These are phyloP conservation scores for Agastache rugosa DNA, from an alignment of 257 asterid species.

Conservation along the genomic window DNA sequence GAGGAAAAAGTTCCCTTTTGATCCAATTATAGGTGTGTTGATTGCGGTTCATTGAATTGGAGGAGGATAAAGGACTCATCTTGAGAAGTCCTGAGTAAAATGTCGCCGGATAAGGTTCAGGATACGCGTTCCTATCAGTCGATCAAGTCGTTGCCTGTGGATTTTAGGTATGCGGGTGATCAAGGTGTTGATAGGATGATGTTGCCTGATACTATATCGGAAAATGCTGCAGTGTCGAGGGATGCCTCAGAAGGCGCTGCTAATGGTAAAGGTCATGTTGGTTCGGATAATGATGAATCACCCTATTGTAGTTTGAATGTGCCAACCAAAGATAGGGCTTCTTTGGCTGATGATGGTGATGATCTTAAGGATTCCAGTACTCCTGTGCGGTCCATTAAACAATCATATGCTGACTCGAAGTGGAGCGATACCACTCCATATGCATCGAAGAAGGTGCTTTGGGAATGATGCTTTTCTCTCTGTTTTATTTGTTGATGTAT, in stretches of 20 bases:
- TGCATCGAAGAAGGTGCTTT: slow-evolving; percentile 71
- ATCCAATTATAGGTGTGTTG: slow-evolving; percentile 64
- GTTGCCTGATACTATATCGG: slow-evolving; percentile 49
- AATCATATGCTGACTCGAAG: slow-evolving; percentile 57
- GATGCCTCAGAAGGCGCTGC: slow-evolving; percentile 38
- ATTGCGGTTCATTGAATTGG: slow-evolving; percentile 56
- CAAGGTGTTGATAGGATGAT: slow-evolving; percentile 46
- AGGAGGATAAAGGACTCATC: slow-evolving; percentile 34
- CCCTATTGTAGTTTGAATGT: slow-evolving; percentile 67
- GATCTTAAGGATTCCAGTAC: slow-evolving; percentile 47
- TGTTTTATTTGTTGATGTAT: slow-evolving; percentile 7
- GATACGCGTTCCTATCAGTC: slow-evolving; percentile 50
- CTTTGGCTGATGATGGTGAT: slow-evolving; percentile 60
- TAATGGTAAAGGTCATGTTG: slow-evolving; percentile 46
- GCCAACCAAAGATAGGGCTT: slow-evolving; percentile 52
- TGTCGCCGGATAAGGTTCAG: slow-evolving; percentile 57
- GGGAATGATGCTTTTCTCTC: slow-evolving; percentile 14
- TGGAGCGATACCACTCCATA: slow-evolving; percentile 87
- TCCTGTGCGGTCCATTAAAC: slow-evolving; percentile 43
- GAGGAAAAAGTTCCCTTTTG: slow-evolving; percentile 58
- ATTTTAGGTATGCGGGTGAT: slow-evolving; percentile 56
- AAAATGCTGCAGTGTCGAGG: slow-evolving; percentile 46
- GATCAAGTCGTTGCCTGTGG: slow-evolving; percentile 77
- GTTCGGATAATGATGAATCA: slow-evolving; percentile 66
- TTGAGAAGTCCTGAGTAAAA: slow-evolving; percentile 36